Evolutionary conservation across 1,284 basidiomycete genomes (phyloP).

Genomic region (Singerocomus rubriflavus): DNA sequence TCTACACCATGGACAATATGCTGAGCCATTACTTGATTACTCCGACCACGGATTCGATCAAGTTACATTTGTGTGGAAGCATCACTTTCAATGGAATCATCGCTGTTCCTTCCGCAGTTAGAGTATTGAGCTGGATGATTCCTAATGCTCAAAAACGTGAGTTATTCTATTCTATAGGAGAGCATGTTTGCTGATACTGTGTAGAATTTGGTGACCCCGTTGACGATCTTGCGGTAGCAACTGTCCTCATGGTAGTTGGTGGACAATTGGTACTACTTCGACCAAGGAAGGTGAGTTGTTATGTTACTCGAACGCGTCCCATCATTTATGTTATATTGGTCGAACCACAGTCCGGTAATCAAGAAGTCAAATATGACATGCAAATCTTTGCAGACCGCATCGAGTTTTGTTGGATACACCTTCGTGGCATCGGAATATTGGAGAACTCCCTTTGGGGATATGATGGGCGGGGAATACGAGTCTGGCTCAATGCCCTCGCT

Average conservation of each 20-base stretch:
- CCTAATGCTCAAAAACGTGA: slow-evolving; percentile 89
- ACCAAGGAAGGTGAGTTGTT: slow-evolving; percentile 64
- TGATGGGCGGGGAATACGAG: slow-evolving; percentile 84
- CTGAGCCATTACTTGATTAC: slow-evolving; percentile 92
- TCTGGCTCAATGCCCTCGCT: slow-evolving; percentile 94
- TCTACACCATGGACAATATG: slow-evolving; percentile 96
- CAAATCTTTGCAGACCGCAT: slow-evolving; percentile 95
- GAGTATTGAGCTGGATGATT: slow-evolving; percentile 97
- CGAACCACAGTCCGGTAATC: slow-evolving; percentile 61
- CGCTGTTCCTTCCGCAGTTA: slow-evolving; percentile 78
- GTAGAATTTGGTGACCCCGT: slow-evolving; percentile 90
- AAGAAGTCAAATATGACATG: slow-evolving; percentile 97
- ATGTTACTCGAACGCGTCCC: neutral
- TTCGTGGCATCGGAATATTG: slow-evolving; percentile 86
- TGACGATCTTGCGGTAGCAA: slow-evolving; percentile 91
- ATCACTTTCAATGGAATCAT: slow-evolving; percentile 95
- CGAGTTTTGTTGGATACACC: slow-evolving; percentile 98
- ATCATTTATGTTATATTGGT: slow-evolving; percentile 3
- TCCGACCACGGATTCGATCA: slow-evolving; percentile 80
- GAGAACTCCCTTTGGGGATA: slow-evolving; percentile 99
- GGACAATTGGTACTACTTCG: slow-evolving; percentile 87
- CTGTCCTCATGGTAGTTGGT: slow-evolving; percentile 94
- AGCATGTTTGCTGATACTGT: slow-evolving; percentile 11
- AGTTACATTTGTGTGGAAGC: slow-evolving; percentile 88
- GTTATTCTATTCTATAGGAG: slow-evolving; percentile 26